A percentile compares a stretch with the other conserved stretches of the same genome.
These are phyloP conservation scores for Macrophomina tecta DNA, from an alignment of 2,329 filamentous ascomycete species.

Conservation along the genomic window DNA sequence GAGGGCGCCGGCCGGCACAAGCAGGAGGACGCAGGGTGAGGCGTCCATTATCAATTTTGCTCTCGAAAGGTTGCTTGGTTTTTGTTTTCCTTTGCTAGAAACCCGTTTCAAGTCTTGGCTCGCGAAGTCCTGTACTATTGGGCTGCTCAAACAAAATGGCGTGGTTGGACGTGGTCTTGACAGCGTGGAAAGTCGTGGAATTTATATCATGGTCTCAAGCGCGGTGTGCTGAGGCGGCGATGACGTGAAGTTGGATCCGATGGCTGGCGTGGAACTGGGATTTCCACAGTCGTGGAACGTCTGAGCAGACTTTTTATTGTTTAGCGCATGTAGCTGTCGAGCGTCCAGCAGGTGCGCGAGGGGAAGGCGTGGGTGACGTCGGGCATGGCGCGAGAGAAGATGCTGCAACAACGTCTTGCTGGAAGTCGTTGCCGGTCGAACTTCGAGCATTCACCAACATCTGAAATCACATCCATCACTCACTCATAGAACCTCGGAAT, in stretches of 20 bases:
- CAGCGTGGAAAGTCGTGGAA: not conserved
- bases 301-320: not conserved
- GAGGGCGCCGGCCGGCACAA: constrained; percentile 52
- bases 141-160: no score
- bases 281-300: not conserved
- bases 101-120: not conserved
- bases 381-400: constrained; percentile 5
- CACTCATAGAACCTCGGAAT: no score
- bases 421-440: constrained; percentile 9
- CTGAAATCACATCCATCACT: not conserved
- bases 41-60: constrained; percentile 1
- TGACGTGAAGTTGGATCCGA: not conserved
- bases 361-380: constrained; percentile 10
- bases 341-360: not conserved
- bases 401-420: not conserved
- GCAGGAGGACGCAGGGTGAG: constrained; percentile 42
- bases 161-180: not conserved
- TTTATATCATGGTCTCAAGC: not conserved
- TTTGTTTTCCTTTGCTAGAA: not conserved
- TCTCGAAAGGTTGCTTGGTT: not conserved
- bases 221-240: not conserved
- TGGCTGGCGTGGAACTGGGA: no score
- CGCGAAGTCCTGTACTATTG: not conserved
- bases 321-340: not conserved
- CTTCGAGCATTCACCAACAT: no score